phyloP scores from a whole-genome alignment of 192 early-diverging fungal species.

The Powellomyces hirtus region DNA sequence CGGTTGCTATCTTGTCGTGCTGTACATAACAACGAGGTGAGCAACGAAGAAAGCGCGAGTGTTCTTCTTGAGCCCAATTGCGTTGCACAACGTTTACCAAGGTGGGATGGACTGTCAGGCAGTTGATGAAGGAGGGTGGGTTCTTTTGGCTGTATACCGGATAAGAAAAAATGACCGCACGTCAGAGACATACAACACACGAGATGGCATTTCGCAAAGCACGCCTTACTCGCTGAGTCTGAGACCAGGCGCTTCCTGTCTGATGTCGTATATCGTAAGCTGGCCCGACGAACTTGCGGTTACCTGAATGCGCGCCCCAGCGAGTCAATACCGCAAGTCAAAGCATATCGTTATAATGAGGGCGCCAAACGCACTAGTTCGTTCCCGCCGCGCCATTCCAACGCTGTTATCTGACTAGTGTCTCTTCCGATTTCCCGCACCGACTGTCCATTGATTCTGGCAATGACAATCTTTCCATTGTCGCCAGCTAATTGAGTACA shows the following conservation, averaged over 20 bases:
- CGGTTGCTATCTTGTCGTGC: constrained; percentile 19
- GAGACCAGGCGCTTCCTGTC: not conserved
- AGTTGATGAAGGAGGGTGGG: constrained; percentile 47
- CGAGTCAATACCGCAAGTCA: no score
- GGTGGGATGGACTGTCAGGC: constrained; percentile 25
- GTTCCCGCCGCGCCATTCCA: constrained; percentile 72
- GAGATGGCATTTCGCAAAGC: not conserved
- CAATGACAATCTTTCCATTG: not conserved
- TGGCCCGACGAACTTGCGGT: constrained; percentile 5
- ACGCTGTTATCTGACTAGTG: constrained; percentile 38
- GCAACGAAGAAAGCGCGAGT: not conserved
- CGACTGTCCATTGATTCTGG: constrained; percentile 1
- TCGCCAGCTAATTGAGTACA: not conserved
- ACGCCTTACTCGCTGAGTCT: not conserved
- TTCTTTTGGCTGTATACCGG: constrained; percentile 13
- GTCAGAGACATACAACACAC: not conserved
- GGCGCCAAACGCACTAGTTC: constrained; percentile 75
- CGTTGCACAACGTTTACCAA: no score
- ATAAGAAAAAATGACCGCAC: no score
- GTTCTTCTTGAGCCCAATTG: not conserved
- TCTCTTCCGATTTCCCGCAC: not conserved
- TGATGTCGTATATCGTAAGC: constrained; percentile 2
- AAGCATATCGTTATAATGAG: not conserved
- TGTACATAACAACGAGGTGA: not conserved
- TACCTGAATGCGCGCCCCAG: not conserved